Conservation (phyloP, 1,284 basidiomycete species). For the Naganishia sp. region DNA sequence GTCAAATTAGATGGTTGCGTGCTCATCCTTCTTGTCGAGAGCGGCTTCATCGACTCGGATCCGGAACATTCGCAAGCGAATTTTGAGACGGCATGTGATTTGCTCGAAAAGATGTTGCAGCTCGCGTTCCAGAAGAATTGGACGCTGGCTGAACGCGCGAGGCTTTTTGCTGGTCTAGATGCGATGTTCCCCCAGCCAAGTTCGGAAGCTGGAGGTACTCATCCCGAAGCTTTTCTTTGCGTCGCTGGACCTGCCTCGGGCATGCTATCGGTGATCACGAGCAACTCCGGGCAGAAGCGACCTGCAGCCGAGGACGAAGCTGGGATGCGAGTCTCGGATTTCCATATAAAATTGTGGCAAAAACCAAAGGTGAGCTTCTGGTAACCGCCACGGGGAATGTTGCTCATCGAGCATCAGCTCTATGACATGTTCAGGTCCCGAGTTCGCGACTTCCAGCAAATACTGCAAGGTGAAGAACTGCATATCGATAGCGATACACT, state of each 20-base stretch:
- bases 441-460: constrained; percentile 11
- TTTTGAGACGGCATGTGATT: constrained; percentile 14
- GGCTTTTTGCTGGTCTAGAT: constrained; percentile 10
- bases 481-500: neutral
- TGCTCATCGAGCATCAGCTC: neutral
- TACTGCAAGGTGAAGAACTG: constrained; percentile 10
- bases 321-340: neutral
- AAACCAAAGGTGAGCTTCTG: constrained; percentile 12
- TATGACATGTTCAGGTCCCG: constrained; percentile 16
- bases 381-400: too few relatives aligned
- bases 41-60: constrained; percentile 24
- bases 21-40: constrained; percentile 15
- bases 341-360: constrained; percentile 15
- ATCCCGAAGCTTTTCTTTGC: constrained; percentile 8
- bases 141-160: constrained; percentile 8
- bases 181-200: neutral
- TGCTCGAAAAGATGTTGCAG: constrained; percentile 19
- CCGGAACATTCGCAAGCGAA: constrained; percentile 17
- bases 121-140: constrained; percentile 13
- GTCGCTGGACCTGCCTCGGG: constrained; percentile 1
- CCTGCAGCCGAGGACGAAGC: neutral
- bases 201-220: neutral
- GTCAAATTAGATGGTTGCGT: constrained; percentile 10
- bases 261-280: constrained; percentile 10
- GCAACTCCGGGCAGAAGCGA: neutral